Conservation (phyloP, 257 asterid species). For the Eustoma russellianum region DNA sequence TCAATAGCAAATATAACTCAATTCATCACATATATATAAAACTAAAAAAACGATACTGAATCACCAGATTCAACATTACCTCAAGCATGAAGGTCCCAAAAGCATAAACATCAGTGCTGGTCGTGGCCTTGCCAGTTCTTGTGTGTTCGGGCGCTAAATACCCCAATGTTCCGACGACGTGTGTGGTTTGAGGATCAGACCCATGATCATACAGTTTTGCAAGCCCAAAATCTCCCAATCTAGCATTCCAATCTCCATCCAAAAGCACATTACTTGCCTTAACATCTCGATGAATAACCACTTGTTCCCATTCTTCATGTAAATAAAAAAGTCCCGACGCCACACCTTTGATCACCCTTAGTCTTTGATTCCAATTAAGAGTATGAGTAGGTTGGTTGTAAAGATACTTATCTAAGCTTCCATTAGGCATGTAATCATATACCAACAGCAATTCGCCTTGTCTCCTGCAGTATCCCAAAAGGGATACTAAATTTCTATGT, state of each 20-base stretch:
- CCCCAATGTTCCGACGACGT: constrained; percentile 51
- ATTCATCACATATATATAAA: too few relatives aligned
- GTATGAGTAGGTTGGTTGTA: constrained; percentile 28
- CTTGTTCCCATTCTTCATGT: constrained; percentile 66
- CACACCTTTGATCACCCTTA: constrained; percentile 53
- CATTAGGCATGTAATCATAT: constrained; percentile 71
- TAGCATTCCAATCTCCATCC: constrained; percentile 37
- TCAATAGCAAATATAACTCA: too few relatives aligned
- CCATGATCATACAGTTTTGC: constrained; percentile 55
- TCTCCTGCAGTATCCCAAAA: constrained; percentile 69
- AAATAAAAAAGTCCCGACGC: constrained; percentile 56
- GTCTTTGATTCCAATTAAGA: constrained; percentile 52
- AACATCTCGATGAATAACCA: constrained; percentile 52
- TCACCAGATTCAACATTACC: too few relatives aligned
- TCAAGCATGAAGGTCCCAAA: constrained; percentile 61
- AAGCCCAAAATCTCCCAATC: constrained; percentile 55
- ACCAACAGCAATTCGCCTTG: constrained; percentile 51
- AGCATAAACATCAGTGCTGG: constrained; percentile 42
- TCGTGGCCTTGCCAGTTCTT: constrained; percentile 46
- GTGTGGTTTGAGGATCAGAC: constrained; percentile 44
- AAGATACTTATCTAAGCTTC: constrained; percentile 51
- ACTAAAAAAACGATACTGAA: too few relatives aligned
- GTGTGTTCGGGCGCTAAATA: constrained; percentile 57
- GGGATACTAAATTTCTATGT: constrained; percentile 59
- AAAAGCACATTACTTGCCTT: constrained; percentile 51